These are phyloP conservation scores for Colletotrichum tropicale DNA, from an alignment of 2,329 filamentous ascomycete species.

Conservation along the genomic window DNA sequence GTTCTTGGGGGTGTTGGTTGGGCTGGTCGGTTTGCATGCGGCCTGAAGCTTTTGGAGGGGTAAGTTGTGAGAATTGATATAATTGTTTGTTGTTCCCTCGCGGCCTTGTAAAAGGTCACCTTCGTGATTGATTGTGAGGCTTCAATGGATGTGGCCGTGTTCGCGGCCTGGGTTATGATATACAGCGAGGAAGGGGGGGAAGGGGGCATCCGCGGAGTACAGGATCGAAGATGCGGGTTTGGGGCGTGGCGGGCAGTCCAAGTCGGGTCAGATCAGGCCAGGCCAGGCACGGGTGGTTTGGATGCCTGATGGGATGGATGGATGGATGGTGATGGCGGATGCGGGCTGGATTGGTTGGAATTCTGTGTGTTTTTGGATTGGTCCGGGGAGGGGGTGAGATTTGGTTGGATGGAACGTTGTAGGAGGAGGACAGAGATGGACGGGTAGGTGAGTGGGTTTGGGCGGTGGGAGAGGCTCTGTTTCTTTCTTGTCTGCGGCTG, in stretches of 20 bases:
- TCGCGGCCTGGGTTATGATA: not conserved
- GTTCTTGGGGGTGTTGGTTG: not conserved
- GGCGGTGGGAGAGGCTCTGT: not conserved
- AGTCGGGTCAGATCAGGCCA: not conserved
- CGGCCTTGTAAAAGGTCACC: not conserved
- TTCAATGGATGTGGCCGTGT: not conserved
- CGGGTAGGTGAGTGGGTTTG: not conserved
- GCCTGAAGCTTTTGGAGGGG: not conserved
- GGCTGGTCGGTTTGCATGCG: not conserved
- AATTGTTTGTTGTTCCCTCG: not conserved
- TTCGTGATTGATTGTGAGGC: not conserved
- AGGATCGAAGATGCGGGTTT: constrained; percentile 11
- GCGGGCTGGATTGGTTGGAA: not conserved
- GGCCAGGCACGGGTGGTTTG: not conserved
- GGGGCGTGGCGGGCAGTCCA: not conserved
- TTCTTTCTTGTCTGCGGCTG: not conserved
- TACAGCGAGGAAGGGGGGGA: not conserved
- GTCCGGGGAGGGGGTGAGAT: not conserved
- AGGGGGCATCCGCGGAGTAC: not conserved
- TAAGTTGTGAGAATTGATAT: not conserved
- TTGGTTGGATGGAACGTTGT: not conserved
- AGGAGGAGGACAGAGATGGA: not conserved
- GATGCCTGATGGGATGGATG: not conserved
- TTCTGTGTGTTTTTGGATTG: not conserved
- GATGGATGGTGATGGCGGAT: not conserved